phyloP scores from a whole-genome alignment of 1,284 basidiomycete species.

The Cryptococcus sp. region DNA sequence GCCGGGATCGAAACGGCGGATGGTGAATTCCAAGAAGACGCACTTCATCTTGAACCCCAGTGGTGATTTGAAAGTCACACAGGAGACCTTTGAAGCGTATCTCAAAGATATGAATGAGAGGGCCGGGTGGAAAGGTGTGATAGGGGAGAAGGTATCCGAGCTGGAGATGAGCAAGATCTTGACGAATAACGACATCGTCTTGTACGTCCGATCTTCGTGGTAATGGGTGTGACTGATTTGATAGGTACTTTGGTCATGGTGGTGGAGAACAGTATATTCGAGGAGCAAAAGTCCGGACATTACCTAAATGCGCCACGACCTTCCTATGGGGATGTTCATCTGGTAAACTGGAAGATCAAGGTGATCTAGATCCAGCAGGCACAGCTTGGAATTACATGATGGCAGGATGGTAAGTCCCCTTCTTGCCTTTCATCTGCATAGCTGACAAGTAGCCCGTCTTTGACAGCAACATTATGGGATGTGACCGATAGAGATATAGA shows the following conservation, averaged over 20 bases:
- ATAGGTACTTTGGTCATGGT: constrained; percentile 93
- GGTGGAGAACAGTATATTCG: constrained; percentile 92
- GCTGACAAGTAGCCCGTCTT: constrained; percentile 62
- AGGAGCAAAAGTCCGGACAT: constrained; percentile 73
- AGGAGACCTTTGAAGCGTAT: constrained; percentile 76
- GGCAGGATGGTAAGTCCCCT: constrained; percentile 74
- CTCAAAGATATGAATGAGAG: constrained; percentile 58
- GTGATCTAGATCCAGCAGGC: constrained; percentile 85
- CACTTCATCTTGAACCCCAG: constrained; percentile 90
- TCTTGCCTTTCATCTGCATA: background rate
- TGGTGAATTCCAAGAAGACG: constrained; percentile 63
- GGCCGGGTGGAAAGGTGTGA: constrained; percentile 77
- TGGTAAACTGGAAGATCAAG: constrained; percentile 78
- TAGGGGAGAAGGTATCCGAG: constrained; percentile 71
- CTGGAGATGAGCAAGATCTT: constrained; percentile 72
- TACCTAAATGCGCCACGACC: constrained; percentile 78
- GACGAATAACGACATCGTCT: constrained; percentile 67
- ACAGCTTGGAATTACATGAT: constrained; percentile 93
- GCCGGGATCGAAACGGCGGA: constrained; percentile 38
- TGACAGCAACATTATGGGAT: constrained; percentile 96
- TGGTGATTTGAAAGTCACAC: constrained; percentile 79
- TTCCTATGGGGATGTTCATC: constrained; percentile 99
- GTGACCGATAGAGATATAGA: constrained; percentile 98
- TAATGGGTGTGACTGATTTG: constrained; percentile 4
- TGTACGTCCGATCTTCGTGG: constrained; percentile 57